Conservation (phyloP, 306 rosid species). For the Sesbania bispinosa region DNA sequence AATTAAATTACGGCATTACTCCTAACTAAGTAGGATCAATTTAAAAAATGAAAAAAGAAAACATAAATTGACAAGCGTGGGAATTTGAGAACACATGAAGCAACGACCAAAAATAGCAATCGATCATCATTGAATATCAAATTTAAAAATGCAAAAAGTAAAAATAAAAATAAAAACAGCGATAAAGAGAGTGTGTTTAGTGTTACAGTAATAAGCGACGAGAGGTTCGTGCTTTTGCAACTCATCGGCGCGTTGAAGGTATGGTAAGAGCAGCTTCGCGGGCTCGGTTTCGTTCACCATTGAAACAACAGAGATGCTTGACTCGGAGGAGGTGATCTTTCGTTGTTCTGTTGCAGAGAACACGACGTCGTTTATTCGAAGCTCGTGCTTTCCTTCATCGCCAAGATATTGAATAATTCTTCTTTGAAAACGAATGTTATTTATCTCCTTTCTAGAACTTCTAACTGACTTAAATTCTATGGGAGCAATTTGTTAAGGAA, state of each 20-base stretch:
- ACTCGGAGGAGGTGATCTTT: too few relatives aligned
- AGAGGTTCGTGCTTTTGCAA: conserved; percentile 87
- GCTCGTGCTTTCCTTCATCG: not conserved
- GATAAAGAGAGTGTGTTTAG: too few relatives aligned
- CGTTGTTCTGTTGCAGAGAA: not conserved
- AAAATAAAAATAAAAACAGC: too few relatives aligned
- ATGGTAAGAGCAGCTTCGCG: conserved; percentile 80
- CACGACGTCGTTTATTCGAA: not conserved
- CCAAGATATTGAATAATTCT: too few relatives aligned
- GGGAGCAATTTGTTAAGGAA: too few relatives aligned
- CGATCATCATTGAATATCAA: not conserved
- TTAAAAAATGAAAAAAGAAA: not conserved
- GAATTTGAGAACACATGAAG: not conserved
- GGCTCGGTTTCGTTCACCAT: conserved; percentile 87
- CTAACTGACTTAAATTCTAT: too few relatives aligned
- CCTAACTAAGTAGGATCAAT: not conserved
- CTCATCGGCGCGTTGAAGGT: conserved; percentile 94
- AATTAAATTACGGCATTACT: not conserved
- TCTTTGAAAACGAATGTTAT: too few relatives aligned
- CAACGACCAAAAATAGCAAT: not conserved
- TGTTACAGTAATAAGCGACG: conserved; percentile 72
- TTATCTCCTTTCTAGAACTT: too few relatives aligned
- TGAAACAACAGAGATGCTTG: not conserved
- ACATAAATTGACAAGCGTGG: not conserved
- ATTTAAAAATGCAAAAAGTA: too few relatives aligned